Conservation (phyloP, 768 basidiomycete genomes). For the Amanita rubescens region DNA sequence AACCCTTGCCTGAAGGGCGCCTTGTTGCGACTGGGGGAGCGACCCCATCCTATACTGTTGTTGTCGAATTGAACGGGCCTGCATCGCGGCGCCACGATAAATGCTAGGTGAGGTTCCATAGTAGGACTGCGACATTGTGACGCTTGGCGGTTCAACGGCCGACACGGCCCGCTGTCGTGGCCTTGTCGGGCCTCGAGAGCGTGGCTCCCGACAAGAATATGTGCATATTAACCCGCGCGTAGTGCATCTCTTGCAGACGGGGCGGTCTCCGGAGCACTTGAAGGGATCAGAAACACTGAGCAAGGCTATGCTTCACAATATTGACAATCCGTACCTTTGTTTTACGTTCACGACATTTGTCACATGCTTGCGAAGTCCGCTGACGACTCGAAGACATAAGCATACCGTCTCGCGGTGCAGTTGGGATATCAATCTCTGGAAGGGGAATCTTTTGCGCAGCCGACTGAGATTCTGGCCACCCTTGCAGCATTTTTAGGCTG, state of each 20-base stretch:
- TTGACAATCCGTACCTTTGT: slow-evolving; percentile 35
- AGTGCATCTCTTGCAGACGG: slow-evolving; percentile 43
- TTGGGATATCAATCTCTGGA: neutral
- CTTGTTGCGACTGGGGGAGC: neutral
- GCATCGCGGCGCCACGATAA: neutral
- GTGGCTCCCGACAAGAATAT: slow-evolving; percentile 35
- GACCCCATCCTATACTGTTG: neutral
- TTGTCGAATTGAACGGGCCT: neutral
- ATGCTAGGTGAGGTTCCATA: neutral
- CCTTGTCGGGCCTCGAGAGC: slow-evolving; percentile 25
- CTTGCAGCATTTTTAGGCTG: slow-evolving; percentile 3
- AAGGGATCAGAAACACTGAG: neutral
- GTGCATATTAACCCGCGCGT: slow-evolving; percentile 43
- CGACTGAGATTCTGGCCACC: slow-evolving; percentile 7
- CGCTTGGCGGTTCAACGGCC: neutral
- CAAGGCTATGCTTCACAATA: neutral
- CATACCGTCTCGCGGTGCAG: neutral
- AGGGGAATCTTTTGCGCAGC: neutral
- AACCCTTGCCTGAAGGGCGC: neutral
- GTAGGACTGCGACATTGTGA: neutral
- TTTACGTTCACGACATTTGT: slow-evolving; percentile 51
- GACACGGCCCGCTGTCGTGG: slow-evolving; percentile 17
- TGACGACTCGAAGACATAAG: slow-evolving; percentile 24
- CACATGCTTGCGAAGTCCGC: slow-evolving; percentile 46
- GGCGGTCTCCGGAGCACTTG: slow-evolving; percentile 53